Base-by-base conservation (phyloP, 140 eudicot species). In the Ambrosia hybrid region DNA sequence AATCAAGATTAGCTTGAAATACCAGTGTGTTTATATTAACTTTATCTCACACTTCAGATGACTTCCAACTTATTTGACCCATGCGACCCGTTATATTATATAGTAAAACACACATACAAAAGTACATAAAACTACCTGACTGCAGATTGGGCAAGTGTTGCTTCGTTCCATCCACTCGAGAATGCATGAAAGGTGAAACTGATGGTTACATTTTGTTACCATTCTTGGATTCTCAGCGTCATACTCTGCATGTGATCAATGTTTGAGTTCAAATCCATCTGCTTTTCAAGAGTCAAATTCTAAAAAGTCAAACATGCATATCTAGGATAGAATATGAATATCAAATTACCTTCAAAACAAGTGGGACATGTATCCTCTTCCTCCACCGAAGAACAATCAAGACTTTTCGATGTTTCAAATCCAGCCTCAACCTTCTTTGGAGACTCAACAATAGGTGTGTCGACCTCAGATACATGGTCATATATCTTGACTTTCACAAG, bases 101-200 rank as follows among this genome's bases (percentile, higher is more conserved):
- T n/a, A n/a, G n/a, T n/a, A n/a, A n/a, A 3, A 46, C 12, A 48
- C 53, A 48, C 12, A 48, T 7, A 48, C 12, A 48, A 48, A 48
- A 11, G 53, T 48, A 46, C 3, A 30, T 51, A 7, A 2, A 61
- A 62, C 67, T 65, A 71, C 97, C 97, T 91, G 87, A 79, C 77
- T 76, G 68, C 96, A 89, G 9, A 91, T 79, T 36, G 97, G 97
- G 71, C 97, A 91, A 16, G 91, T 86, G 70, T 91, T 79, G 62
- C 96, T 91, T 83, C 97, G 80, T 77, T 86, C 97, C 94, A 84
- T 84, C 97, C 97, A 91, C 77, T 91, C 96, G 4, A 88, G 94
- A 68, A 91, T 89, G 86, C 97, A 91, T 16, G 96, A 86, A 74
- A 91, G 91, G 80, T 91, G 97, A 84, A 91, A 91, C 57, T 83